phyloP scores from a whole-genome alignment of 164 flowering plant species.

The Echeveria elegans region DNA sequence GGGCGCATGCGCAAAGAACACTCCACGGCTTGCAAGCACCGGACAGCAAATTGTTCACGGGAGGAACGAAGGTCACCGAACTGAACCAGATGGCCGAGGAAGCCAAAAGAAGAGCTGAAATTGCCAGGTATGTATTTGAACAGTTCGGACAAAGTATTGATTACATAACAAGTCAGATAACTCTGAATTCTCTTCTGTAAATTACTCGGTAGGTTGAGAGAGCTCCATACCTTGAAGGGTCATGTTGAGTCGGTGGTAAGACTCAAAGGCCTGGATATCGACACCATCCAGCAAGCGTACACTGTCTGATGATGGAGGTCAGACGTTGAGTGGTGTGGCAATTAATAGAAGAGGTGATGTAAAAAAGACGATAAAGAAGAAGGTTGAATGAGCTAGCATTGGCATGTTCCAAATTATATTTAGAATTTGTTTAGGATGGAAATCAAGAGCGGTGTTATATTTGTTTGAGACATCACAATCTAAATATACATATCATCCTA shows the following conservation, averaged over 20 bases:
- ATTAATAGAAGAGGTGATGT: no score
- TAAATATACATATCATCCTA: no score
- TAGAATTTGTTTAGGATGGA: no score
- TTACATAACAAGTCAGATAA: background rate
- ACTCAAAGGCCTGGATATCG: conserved; percentile 2
- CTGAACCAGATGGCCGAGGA: conserved; percentile 61
- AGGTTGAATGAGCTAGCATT: no score
- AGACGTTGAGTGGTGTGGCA: background rate
- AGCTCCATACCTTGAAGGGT: conserved; percentile 5
- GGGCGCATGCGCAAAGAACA: conserved; percentile 61
- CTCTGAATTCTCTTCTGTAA: background rate
- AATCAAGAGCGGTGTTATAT: no score
- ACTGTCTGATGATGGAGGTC: conserved; percentile 5
- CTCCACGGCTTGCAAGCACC: conserved; percentile 47
- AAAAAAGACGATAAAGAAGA: no score
- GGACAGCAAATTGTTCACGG: conserved; percentile 25
- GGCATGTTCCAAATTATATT: no score
- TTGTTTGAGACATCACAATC: no score
- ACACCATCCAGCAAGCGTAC: conserved; percentile 5
- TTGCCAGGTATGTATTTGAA: conserved; percentile 42
- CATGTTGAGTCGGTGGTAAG: conserved; percentile 6
- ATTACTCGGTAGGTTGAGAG: background rate
- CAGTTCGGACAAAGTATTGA: background rate
- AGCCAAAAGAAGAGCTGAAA: conserved; percentile 69
- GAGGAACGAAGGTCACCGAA: conserved; percentile 32